Percentiles rank a stretch among this genome's conserved stretches.
These are phyloP conservation scores for Bretziella fagacearum DNA, from an alignment of 2,329 filamentous ascomycete species.

Conservation along the genomic window DNA sequence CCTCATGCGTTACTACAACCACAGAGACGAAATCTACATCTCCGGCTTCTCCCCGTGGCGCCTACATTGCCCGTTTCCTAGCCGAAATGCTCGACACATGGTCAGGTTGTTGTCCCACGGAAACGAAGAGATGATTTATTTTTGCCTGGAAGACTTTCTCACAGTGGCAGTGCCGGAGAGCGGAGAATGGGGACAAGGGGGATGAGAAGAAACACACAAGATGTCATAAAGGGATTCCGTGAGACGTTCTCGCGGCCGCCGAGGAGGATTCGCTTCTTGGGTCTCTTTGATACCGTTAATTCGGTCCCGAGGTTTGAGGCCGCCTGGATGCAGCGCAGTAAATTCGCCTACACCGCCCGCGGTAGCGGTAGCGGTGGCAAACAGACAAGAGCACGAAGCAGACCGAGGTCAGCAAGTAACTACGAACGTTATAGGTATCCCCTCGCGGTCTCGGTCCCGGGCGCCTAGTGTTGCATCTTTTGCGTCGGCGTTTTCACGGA, in stretches of 20 bases:
- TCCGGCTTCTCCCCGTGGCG: constrained; percentile 59
- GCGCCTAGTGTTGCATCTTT: constrained; percentile 1
- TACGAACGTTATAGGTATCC: constrained; percentile 18
- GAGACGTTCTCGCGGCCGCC: constrained; percentile 68
- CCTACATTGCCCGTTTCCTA: constrained; percentile 57
- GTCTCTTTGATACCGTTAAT: constrained; percentile 70
- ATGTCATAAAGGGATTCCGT: constrained; percentile 63
- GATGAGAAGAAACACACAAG: constrained; percentile 31
- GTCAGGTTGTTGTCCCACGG: constrained; percentile 64
- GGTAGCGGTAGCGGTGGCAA: background rate
- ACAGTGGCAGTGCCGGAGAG: constrained; percentile 48
- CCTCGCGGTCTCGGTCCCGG: constrained; percentile 21
- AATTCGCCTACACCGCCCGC: constrained; percentile 52
- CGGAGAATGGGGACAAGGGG: constrained; percentile 28
- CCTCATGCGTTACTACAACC: constrained; percentile 54
- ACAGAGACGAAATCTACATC: constrained; percentile 49
- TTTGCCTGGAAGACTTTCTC: constrained; percentile 72
- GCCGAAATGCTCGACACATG: constrained; percentile 75
- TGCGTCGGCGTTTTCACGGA: background rate
- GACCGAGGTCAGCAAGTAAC: too few relatives aligned
- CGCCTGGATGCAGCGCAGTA: constrained; percentile 61
- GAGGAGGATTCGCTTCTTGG: constrained; percentile 55
- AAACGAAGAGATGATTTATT: constrained; percentile 71
- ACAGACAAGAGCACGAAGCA: constrained; percentile 8
- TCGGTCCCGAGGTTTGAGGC: constrained; percentile 62